Evolutionary conservation across 2,329 filamentous ascomycete species (phyloP).

Genomic region (Moelleriella libera): DNA sequence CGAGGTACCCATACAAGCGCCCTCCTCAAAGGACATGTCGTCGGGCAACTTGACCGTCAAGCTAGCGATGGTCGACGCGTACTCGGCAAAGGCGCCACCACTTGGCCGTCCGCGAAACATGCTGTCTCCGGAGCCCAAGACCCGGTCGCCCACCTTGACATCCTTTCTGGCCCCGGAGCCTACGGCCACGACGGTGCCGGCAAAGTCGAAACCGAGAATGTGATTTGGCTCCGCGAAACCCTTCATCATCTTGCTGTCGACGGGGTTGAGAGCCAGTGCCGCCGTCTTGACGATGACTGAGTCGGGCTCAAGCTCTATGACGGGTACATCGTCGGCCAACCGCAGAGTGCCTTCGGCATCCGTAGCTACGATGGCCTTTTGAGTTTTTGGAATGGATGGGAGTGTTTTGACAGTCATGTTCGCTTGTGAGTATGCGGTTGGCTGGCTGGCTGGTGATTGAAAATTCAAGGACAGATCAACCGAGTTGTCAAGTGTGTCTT

Average conservation of each 20-base stretch:
- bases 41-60: neutral
- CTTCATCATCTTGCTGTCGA: conserved; percentile 15
- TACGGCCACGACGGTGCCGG: conserved; percentile 12
- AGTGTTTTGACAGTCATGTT: neutral
- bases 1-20: neutral
- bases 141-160: conserved; percentile 13
- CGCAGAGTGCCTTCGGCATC: neutral
- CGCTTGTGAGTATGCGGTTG: neutral
- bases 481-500: no score
- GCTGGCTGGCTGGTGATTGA: neutral
- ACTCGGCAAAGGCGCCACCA: conserved; percentile 3
- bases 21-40: neutral
- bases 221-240: conserved; percentile 8
- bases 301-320: neutral
- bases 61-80: neutral
- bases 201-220: conserved; percentile 15
- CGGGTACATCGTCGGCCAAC: neutral
- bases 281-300: conserved; percentile 2
- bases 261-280: conserved; percentile 15
- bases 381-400: neutral
- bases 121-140: conserved; percentile 9
- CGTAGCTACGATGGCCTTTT: neutral
- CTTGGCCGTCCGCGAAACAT: neutral
- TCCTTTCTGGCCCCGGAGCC: conserved; percentile 7
- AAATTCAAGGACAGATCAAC: no score